Evolutionary conservation across 2,329 filamentous ascomycete genomes (phyloP).

Genomic region (Ophiostoma pallidulum): DNA sequence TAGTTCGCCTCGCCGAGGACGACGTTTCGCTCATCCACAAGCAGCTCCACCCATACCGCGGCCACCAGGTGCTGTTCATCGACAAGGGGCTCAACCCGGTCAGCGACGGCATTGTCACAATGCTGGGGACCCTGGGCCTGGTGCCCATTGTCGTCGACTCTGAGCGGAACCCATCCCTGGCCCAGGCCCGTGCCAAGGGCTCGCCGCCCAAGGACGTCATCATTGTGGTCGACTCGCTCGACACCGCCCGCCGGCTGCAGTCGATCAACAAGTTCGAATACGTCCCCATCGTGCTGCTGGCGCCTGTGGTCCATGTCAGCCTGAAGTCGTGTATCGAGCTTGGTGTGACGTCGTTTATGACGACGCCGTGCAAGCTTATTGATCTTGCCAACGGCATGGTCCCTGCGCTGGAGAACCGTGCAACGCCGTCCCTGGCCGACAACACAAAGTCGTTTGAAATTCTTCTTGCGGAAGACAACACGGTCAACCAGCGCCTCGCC

Average conservation of each 20-base stretch:
- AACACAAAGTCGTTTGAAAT: conserved; percentile 95
- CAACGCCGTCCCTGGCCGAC: conserved; percentile 82
- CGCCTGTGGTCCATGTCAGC: conserved; percentile 80
- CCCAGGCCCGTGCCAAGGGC: conserved; percentile 41
- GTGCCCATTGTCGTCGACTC: conserved; percentile 76
- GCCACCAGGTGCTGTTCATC: conserved; percentile 87
- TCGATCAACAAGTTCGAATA: conserved; percentile 95
- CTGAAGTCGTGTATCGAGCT: conserved; percentile 89
- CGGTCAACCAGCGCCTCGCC: conserved; percentile 90
- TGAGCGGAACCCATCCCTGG: conserved; percentile 54
- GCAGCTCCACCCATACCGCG: conserved; percentile 80
- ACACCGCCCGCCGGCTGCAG: conserved; percentile 75
- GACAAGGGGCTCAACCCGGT: conserved; percentile 78
- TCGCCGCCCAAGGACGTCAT: conserved; percentile 83
- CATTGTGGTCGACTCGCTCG: conserved; percentile 89
- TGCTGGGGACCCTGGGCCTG: conserved; percentile 71
- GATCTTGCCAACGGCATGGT: conserved; percentile 95
- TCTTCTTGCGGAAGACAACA: conserved; percentile 90
- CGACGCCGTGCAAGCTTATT: conserved; percentile 85
- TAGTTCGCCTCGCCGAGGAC: conserved; percentile 73
- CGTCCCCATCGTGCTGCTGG: conserved; percentile 86
- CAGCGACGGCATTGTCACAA: conserved; percentile 64
- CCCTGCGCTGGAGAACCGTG: conserved; percentile 84
- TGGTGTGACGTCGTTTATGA: conserved; percentile 99
- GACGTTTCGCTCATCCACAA: conserved; percentile 71